These are phyloP conservation scores for Tothia fuscella DNA, from an alignment of 2,329 filamentous ascomycete genomes.

Conservation along the genomic window DNA sequence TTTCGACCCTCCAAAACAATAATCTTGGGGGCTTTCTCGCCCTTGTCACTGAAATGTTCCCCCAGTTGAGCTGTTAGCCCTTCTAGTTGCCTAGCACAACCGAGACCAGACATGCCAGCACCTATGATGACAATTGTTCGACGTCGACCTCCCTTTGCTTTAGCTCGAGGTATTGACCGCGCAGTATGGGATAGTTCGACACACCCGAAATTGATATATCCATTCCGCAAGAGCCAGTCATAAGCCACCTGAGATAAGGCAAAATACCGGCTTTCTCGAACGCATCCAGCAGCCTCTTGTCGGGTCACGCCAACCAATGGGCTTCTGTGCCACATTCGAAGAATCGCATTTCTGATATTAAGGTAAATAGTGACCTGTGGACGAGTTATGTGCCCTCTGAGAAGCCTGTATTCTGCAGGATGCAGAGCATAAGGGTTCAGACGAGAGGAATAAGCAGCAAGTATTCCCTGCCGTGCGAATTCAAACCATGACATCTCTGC, in stretches of 20 bases:
- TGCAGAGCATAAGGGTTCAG: conserved; percentile 85
- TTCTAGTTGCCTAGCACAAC: conserved; percentile 83
- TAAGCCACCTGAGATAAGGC: conserved; percentile 79
- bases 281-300: conserved; percentile 82
- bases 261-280: conserved; percentile 79
- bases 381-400: conserved; percentile 72
- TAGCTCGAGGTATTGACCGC: conserved; percentile 22
- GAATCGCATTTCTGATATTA: conserved; percentile 89
- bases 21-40: conserved; percentile 60
- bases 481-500: conserved; percentile 56
- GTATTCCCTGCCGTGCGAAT: conserved; percentile 84
- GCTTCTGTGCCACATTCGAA: conserved; percentile 80
- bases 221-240: conserved; percentile 80
- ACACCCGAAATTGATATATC: conserved; percentile 96
- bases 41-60: conserved; percentile 50
- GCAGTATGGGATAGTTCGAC: conserved; percentile 51
- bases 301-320: conserved; percentile 70
- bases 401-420: conserved; percentile 66
- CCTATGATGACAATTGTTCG: conserved; percentile 80
- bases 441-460: conserved; percentile 78
- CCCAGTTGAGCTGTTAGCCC: conserved; percentile 73
- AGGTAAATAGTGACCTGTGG: conserved; percentile 89
- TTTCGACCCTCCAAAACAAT: conserved; percentile 77
- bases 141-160: conserved; percentile 37
- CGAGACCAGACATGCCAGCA: conserved; percentile 86